Evolutionary conservation across 2,329 filamentous ascomycete species (phyloP), one percentile per base, ranked within the genome.

Genomic region (Ceratocystis cubensis): DNA sequence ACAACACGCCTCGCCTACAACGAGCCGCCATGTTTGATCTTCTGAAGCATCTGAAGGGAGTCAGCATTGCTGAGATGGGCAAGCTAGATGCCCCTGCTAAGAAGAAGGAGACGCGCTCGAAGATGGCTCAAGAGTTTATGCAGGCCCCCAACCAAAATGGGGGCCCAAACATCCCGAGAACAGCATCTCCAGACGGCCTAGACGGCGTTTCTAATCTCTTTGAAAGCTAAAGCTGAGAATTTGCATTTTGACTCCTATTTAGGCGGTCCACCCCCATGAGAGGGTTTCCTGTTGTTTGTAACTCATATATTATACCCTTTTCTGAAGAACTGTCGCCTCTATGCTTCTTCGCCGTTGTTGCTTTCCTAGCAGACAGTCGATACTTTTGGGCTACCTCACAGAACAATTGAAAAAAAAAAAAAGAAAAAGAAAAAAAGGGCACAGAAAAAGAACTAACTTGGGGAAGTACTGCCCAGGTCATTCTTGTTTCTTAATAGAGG

Each of bases 51-150:
- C 81, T 99, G 5, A 86, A 96, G 70, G 94, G 94, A 0, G 87
- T 97, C 5, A 93, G 91, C 71, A 89, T 99, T 66, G 89, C 92
- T 6, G 94, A 99, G 76, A 88, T 94, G 79, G 94, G 94, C 30
- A 94, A 90, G 75, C 85, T 99, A 5, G 79, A 76, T 64, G 84
- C 84, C 74, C 80, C 78, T 59, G 75, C 75, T 13, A 75, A 69
- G 72, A 81, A 80, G 72, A 81, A 77, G 70, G 73, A 76, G 22
- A 72, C 73, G 5, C 76, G 82, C 44, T 84, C 80, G 69, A 82
- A 82, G 73, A 83, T 88, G 84, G 83, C 84, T 4, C 83, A 87
- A 72, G 80, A 83, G 67, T 88, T 87, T 70, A 84, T 87, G 83
- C 85, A 78, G 64, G 78, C 77, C n/a, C 75, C 77, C 8, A 70